Evolutionary conservation across 805 yeast genomes (phyloP), one percentile per base, ranked within the genome.

Genomic region (Gaillardinia entomophila): DNA sequence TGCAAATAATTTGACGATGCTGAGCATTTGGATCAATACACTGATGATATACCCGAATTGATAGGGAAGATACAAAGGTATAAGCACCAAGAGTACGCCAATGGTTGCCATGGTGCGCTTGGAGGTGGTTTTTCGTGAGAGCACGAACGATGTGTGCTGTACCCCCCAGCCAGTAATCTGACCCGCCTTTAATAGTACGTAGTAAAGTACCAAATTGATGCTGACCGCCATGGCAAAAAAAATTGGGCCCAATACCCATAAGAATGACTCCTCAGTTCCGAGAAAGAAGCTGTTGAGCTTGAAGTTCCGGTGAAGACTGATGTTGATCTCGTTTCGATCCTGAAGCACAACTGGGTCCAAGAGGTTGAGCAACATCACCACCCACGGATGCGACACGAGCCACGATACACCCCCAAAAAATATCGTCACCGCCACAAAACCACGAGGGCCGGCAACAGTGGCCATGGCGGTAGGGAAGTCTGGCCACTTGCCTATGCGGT

Each of bases 41-140:
- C 81, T 69, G 6, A 83, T 68, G 6, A 77, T 60, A 46, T 71
- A 85, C 2, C 85, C 89, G 50, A 87, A 71, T 51, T 88, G 96
- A 49, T 79, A 88, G 0, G 96, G 96, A 11, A 85, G 59, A 48
- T 79, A 82, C 16, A 80, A 57, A 19, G 78, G 62, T 3, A 82
- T 80, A 28, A 49, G 26, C 14, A 68, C 52, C 1, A 64, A 40
- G 3, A 75, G 38, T 10, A 79, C 43, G 0, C 66, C 27, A 0
- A 60, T 36, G n/a, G n/a, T n/a, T 3, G 65, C 55, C 2, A 68
- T 59, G n/a, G 66, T 4, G 1, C 43, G 36, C 6, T 8, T 16
- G 27, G 16, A 6, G 16, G 15, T n/a, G 11, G 12, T 25, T 10
- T 19, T 19, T n/a, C n/a, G n/a, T n/a, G n/a, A n/a, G n/a, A n/a